Conservation (phyloP, 2,329 filamentous ascomycete genomes). For the Trichoderma lentiforme region DNA sequence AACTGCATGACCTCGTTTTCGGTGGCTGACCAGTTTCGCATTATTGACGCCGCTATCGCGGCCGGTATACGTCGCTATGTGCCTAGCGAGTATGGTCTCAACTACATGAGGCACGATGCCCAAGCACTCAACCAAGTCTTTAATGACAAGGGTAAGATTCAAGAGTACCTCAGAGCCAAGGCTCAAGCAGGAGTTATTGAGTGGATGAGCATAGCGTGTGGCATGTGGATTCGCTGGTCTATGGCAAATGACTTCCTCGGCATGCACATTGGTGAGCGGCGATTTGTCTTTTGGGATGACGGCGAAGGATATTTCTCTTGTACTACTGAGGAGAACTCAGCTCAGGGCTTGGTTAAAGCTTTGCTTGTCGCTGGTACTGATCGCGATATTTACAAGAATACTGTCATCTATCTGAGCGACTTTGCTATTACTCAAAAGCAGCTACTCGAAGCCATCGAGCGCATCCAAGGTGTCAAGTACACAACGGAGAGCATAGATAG, state of each 20-base stretch:
- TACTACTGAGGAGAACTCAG: conserved; percentile 36
- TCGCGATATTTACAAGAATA: neutral
- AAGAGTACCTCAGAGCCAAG: conserved; percentile 23
- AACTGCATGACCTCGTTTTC: neutral
- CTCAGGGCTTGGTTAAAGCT: neutral
- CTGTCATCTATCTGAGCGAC: neutral
- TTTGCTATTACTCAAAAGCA: neutral
- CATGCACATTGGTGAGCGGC: conserved; percentile 19
- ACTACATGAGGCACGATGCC: neutral
- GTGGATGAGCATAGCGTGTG: conserved; percentile 21
- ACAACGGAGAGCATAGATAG: neutral
- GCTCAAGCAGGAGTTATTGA: conserved; percentile 19
- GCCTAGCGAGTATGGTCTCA: neutral
- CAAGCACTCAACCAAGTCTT: neutral
- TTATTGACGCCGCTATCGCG: neutral
- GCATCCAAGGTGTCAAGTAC: neutral
- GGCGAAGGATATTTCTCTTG: conserved; percentile 33
- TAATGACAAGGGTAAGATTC: conserved; percentile 8
- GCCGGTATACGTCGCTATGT: neutral
- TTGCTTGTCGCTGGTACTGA: neutral
- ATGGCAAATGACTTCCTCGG: conserved; percentile 21
- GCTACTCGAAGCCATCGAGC: neutral
- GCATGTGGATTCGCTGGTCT: conserved; percentile 23
- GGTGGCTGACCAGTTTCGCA: neutral
- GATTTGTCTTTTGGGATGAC: conserved; percentile 22